Base-by-base conservation (phyloP, 345 rosid species). In the Linum lewisii region DNA sequence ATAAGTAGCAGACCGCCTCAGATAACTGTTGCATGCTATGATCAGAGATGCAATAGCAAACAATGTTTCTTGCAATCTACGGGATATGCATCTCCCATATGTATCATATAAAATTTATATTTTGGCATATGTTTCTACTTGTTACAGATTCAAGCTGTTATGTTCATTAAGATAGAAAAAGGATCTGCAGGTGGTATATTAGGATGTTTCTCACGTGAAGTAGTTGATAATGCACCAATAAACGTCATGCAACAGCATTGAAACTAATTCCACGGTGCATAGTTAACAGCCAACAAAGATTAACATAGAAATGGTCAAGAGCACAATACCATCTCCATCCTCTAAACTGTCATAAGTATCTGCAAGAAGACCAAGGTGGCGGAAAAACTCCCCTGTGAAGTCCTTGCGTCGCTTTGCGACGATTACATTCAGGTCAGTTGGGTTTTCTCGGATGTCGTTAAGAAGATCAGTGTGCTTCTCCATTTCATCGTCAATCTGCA, bases 401-500 rank as follows among this genome's bases (percentile, higher is more conserved):
- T 86, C 98, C 69, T 79, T 79, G 24, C 97, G 84, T 54, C 84
- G 74, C 62, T 73, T 76, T 10, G 97, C 79, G 59, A 84, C 93
- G 14, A 88, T 71, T 29, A 87, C 89, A 72, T 77, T 83, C 42
- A 88, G 57, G 67, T 92, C 98, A 4, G 87, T 86, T 1, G 98
- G 96, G 65, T 63, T 78, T 51, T 83, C 97, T 70, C 78, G 87
- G 60, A 88, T 77, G 81, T 84, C 89, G 78, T 77, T 88, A 19
- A 86, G 84, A 65, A 92, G 88, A 50, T 79, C 78, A 75, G 62
- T 42, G 67, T 92, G 94, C 67, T 68, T 75, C 69, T 83, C 96
- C 97, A 92, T 92, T 57, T 88, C 94, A 58, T 88, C 85, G 75
- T 92, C 95, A 70, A 92, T 83, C 98, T 92, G 84, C 82, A 80